Base-by-base conservation (phyloP, 768 basidiomycete species). In the Russula olivacea region DNA sequence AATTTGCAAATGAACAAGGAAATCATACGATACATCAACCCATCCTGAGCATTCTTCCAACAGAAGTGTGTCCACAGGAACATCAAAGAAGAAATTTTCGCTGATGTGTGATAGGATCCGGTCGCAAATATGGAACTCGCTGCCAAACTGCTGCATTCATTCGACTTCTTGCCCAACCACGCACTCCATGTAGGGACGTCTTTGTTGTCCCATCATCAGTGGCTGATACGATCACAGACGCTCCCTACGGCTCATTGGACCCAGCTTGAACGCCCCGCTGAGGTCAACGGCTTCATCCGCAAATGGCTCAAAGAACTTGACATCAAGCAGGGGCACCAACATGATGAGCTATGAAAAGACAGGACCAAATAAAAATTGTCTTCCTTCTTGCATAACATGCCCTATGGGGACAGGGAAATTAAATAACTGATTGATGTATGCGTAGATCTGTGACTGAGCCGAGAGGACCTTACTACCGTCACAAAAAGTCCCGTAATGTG, bases 161-260 rank as follows among this genome's bases (percentile, higher is more conserved):
- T 62, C 11, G 61, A 63, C 17, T 76, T 73, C 66, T 47, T 81
- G 43, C 73, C 79, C 3, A 70, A 73, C 30, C 53, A 77, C 45
- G 73, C 73, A 8, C 72, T 69, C 17, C 66, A 73, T 69, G 79
- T 78, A 30, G 12, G 71, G 64, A 12, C 30, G 10, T n/a, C 54
- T 15, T 51, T 41, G n/a, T 28, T 12, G 47, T 10, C 32, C 14
- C 17, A 2, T 28, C 19, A 40, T 2, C 40, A 55, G 38, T 25
- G 21, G 17, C 43, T 68, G 59, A 48, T 56, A 9, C 11, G 21
- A 28, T 38, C n/a, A 8, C 59, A 85, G 84, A 73, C 76, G 2
- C 73, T 87, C 59, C 69, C 73, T 8, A 82, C 82, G 0, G 80
- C 83, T 5, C 88, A 89, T 70, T 89, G 88, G 87, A 75, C 80